A percentile compares a stretch with the other conserved stretches of the same genome.
Conservation (phyloP, 768 basidiomycete species). For the Lactarius sanguifluus region DNA sequence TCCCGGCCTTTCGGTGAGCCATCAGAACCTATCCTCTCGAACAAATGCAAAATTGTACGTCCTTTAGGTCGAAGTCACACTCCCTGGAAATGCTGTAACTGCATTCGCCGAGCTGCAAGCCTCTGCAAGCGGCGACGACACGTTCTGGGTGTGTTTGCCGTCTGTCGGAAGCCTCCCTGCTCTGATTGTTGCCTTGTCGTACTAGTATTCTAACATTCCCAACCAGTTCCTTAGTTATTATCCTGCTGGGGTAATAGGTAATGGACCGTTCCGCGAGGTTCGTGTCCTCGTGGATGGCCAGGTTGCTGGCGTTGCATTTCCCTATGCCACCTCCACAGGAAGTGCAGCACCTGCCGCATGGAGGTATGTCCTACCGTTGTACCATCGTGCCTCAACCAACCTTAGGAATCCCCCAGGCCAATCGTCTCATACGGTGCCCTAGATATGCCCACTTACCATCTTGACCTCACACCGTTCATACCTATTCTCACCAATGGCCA, state of each 20-base stretch:
- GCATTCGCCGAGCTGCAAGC: constrained; percentile 72
- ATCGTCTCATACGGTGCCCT: no score
- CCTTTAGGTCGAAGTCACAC: constrained; percentile 58
- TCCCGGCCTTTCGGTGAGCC: constrained; percentile 62
- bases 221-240: constrained; percentile 57
- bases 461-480: no score
- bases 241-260: constrained; percentile 47
- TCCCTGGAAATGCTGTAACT: constrained; percentile 67
- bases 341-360: constrained; percentile 60
- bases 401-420: no score
- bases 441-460: no score
- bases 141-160: constrained; percentile 64
- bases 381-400: neutral
- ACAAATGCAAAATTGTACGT: constrained; percentile 15
- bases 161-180: neutral
- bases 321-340: constrained; percentile 43
- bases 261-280: constrained; percentile 63
- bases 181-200: neutral
- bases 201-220: constrained; percentile 65
- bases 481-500: no score
- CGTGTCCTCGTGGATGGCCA: constrained; percentile 57
- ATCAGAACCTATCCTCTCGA: neutral
- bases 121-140: constrained; percentile 61
- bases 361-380: constrained; percentile 45
- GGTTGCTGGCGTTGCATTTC: constrained; percentile 57